Evolutionary conservation across 2,329 filamentous ascomycete genomes (phyloP).

Genomic region (Paecilomyces niveus): DNA sequence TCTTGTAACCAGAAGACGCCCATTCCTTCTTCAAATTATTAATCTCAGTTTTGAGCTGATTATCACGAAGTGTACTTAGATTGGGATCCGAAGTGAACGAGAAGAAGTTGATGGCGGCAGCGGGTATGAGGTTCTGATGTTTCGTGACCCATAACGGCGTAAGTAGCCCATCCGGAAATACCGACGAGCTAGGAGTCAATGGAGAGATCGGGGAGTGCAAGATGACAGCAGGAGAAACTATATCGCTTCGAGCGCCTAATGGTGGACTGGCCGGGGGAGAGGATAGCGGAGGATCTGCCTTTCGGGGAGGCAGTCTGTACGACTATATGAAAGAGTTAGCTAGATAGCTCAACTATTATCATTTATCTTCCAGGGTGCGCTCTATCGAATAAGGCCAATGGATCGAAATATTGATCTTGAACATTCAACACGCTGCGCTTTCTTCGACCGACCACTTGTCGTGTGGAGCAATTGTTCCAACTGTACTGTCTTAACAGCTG

Average conservation of each 20-base stretch:
- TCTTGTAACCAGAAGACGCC: constrained; percentile 57
- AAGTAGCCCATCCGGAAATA: constrained; percentile 87
- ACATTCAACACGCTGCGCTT: not conserved
- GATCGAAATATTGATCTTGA: not conserved
- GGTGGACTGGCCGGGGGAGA: constrained; percentile 45
- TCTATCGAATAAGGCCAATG: not conserved
- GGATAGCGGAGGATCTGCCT: constrained; percentile 53
- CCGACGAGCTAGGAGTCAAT: constrained; percentile 69
- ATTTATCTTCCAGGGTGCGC: not conserved
- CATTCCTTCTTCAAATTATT: constrained; percentile 66
- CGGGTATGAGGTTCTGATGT: constrained; percentile 77
- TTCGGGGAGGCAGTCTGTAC: constrained; percentile 55
- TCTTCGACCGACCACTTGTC: not conserved
- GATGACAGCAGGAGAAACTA: constrained; percentile 28
- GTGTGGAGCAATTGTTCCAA: constrained; percentile 7
- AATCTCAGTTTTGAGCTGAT: constrained; percentile 81
- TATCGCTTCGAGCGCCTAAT: constrained; percentile 8
- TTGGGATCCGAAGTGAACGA: constrained; percentile 64
- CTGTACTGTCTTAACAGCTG: constrained; percentile 18
- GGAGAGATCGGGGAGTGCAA: constrained; percentile 90
- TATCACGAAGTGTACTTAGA: constrained; percentile 73
- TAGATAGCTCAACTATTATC: constrained; percentile 4
- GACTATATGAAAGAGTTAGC: constrained; percentile 22
- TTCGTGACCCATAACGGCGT: constrained; percentile 78
- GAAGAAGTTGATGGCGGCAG: constrained; percentile 75